These are phyloP conservation scores for Wallemia hederae DNA, from an alignment of 1,284 basidiomycete genomes.

Conservation along the genomic window DNA sequence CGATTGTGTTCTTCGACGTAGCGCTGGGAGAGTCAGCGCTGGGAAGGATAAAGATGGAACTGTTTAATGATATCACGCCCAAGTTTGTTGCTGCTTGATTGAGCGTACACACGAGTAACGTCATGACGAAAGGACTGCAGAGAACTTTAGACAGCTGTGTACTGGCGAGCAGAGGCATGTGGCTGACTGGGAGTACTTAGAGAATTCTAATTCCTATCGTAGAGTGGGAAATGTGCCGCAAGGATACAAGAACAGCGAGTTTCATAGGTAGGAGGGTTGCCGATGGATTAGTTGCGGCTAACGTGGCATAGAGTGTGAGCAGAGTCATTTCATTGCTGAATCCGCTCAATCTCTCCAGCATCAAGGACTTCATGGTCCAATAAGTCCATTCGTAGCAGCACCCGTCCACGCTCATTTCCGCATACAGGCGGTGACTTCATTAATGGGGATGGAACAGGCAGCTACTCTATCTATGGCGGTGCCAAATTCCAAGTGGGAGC, in stretches of 20 bases:
- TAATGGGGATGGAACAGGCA: constrained; percentile 72
- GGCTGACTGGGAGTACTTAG: constrained; percentile 4
- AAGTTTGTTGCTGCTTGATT: constrained; percentile 26
- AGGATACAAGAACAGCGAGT: constrained; percentile 61
- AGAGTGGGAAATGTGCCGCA: constrained; percentile 29
- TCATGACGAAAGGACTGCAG: constrained; percentile 37
- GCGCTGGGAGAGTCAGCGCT: constrained; percentile 82
- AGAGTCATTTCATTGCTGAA: neutral
- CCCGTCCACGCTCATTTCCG: constrained; percentile 2
- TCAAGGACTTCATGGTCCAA: constrained; percentile 40
- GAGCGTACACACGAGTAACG: neutral
- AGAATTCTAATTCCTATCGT: neutral
- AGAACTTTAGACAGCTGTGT: constrained; percentile 90
- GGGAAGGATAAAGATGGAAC: constrained; percentile 80
- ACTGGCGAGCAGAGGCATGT: constrained; percentile 78
- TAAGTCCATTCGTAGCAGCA: constrained; percentile 7
- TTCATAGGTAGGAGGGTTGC: constrained; percentile 40
- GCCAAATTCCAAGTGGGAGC: constrained; percentile 42
- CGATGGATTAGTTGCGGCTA: neutral
- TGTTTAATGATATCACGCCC: constrained; percentile 70
- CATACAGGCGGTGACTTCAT: constrained; percentile 50
- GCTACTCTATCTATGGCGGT: constrained; percentile 77
- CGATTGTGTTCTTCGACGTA: constrained; percentile 87
- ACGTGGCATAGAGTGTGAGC: neutral
- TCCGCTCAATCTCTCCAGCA: neutral